phyloP scores from a whole-genome alignment of 371 early-diverging fungal species.

The Umbelopsis sp. region DNA sequence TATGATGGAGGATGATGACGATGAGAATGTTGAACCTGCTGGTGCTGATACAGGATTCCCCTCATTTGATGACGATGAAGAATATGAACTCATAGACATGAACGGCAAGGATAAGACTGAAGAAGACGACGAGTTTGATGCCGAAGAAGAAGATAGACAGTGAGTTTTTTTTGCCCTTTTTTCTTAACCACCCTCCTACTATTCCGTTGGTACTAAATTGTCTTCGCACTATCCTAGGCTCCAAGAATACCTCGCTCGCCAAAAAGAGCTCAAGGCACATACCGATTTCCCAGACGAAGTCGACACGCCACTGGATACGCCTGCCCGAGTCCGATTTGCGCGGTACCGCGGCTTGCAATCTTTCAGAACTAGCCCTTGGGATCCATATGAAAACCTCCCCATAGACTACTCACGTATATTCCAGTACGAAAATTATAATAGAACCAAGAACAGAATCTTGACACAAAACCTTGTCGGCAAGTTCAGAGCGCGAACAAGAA shows the following conservation, averaged over 20 bases:
- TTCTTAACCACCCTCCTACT: neutral
- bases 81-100: conserved; percentile 78
- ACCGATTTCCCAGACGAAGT: conserved; percentile 95
- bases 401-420: conserved; percentile 93
- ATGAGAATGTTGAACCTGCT: conserved; percentile 43
- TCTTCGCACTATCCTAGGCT: conserved; percentile 33
- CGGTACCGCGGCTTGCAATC: conserved; percentile 94
- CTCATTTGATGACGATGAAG: conserved; percentile 57
- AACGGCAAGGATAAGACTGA: conserved; percentile 52
- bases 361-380: conserved; percentile 95
- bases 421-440: conserved; percentile 87
- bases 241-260: conserved; percentile 74
- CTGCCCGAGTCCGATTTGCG: conserved; percentile 86
- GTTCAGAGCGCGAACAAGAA: conserved; percentile 63
- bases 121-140: conserved; percentile 46
- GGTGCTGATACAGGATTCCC: conserved; percentile 29
- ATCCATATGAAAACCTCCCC: conserved; percentile 96
- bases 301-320: conserved; percentile 85
- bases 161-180: conserved; percentile 24
- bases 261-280: conserved; percentile 72
- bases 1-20: conserved; percentile 46
- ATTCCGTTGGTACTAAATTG: neutral
- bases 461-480: conserved; percentile 60
- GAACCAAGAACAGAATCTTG: conserved; percentile 76
- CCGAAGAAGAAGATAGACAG: conserved; percentile 53